phyloP scores from a whole-genome alignment of 2,329 filamentous ascomycete species.

The Zymoseptoria pseudotritici region DNA sequence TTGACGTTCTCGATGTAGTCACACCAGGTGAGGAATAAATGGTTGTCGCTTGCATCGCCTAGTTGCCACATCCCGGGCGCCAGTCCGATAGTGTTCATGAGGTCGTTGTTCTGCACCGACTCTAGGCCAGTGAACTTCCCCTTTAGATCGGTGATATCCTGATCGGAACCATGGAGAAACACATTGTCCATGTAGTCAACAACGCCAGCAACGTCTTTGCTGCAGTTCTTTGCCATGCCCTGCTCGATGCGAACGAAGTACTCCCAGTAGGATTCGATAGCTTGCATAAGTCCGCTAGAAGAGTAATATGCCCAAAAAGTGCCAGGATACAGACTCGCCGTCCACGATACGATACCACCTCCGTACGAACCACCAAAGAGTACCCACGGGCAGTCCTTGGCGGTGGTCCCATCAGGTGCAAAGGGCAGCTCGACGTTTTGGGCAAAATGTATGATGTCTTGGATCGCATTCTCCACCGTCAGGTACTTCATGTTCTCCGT shows the following conservation, averaged over 20 bases:
- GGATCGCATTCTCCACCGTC: slow-evolving; percentile 47
- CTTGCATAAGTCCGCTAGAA: slow-evolving; percentile 49
- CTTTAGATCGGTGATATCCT: slow-evolving; percentile 40
- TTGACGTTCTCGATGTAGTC: slow-evolving; percentile 33
- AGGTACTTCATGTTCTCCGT: slow-evolving; percentile 49
- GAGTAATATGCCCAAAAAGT: slow-evolving; percentile 56
- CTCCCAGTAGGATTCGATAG: slow-evolving; percentile 51
- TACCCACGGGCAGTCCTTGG: not conserved
- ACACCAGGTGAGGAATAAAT: slow-evolving; percentile 41
- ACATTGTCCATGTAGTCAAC: slow-evolving; percentile 42
- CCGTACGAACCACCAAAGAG: slow-evolving; percentile 48
- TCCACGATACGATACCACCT: slow-evolving; percentile 51
- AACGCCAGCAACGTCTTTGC: slow-evolving; percentile 44
- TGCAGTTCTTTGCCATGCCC: slow-evolving; percentile 54
- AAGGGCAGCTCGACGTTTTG: slow-evolving; percentile 48
- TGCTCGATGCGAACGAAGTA: slow-evolving; percentile 52
- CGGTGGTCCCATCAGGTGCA: slow-evolving; percentile 35
- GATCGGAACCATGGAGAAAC: slow-evolving; percentile 22
- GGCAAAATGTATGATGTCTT: slow-evolving; percentile 50
- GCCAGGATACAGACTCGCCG: slow-evolving; percentile 44
- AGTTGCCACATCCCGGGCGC: slow-evolving; percentile 54
- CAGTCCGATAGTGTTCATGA: slow-evolving; percentile 45
- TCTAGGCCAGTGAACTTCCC: slow-evolving; percentile 44
- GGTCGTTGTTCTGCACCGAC: slow-evolving; percentile 47
- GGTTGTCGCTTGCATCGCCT: slow-evolving; percentile 36